Evolutionary conservation across 1,139 yeast genomes (phyloP).

Genomic region (Pichia terricola): DNA sequence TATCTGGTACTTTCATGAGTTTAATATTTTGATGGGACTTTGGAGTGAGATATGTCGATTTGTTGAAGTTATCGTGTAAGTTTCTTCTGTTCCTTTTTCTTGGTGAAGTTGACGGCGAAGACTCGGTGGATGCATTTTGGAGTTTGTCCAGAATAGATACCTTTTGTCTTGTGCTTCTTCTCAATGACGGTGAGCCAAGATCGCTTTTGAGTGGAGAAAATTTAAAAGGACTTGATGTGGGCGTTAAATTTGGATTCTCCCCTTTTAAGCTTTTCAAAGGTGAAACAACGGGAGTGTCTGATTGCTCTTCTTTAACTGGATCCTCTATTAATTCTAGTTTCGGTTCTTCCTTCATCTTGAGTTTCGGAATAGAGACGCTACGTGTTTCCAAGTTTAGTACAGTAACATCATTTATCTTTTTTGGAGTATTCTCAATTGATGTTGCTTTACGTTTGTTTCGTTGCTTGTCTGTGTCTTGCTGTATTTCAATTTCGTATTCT

Average conservation of each 20-base stretch:
- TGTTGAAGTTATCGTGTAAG: neutral
- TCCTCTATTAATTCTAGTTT: too few species aligned
- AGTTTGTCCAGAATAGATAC: constrained; percentile 1
- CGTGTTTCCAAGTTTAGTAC: too few species aligned
- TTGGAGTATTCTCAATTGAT: too few species aligned
- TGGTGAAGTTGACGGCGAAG: neutral
- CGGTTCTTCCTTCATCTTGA: too few species aligned
- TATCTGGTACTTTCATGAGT: constrained; percentile 29
- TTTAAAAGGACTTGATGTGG: neutral
- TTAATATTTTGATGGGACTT: constrained; percentile 8
- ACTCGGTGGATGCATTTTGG: constrained; percentile 1
- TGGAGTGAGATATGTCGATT: neutral
- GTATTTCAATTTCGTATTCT: constrained; percentile 13
- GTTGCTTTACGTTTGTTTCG: neutral
- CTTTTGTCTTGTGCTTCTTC: constrained; percentile 3
- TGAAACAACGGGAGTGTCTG: neutral
- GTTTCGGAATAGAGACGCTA: too few species aligned
- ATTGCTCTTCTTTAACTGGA: too few species aligned
- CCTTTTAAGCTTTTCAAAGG: neutral
- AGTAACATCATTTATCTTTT: too few species aligned
- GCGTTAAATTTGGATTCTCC: neutral
- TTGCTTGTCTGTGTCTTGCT: neutral
- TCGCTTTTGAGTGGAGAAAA: neutral
- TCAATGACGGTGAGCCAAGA: neutral
- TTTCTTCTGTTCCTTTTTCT: neutral